Evolutionary conservation across 2,329 filamentous ascomycete species (phyloP), one percentile per base, ranked within the genome.

Genomic region (Alternaria sp.): DNA sequence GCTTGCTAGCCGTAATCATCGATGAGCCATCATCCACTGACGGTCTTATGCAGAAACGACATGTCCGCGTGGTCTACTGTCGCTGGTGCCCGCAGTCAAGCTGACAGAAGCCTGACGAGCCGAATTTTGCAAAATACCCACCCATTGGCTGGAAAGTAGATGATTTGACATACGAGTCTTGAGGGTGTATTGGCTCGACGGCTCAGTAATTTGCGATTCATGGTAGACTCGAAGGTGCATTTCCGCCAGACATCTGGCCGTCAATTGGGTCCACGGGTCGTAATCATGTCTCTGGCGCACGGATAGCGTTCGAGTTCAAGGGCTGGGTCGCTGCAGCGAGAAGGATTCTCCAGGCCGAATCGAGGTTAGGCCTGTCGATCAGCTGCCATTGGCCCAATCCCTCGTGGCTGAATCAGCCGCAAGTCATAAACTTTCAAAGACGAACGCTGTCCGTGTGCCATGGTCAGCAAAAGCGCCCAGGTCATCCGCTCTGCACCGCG

Each of bases 261-360:
- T 41, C 25, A n/a, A 30, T 52, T 52, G 50, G 50, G 36, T 41
- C 30, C 32, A 14, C 32, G 32, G 32, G 50, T 38, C 36, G 50
- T 14, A 38, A 52, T 38, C 40, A 48, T 45, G 27, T 48, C 49
- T 53, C 25, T 49, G 28, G 45, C 32, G 59, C 54, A 52, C 59
- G 46, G 54, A 51, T 48, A 32, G 56, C 36, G 56, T 58, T 58
- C 56, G 56, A 58, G 32, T 52, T 28, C 16, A 46, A n/a, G 53
- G 38, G 30, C 25, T 44, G 38, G 52, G 38, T 32, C 18, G 40
- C 53, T 48, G 46, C 54, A 56, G 41, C 45, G 38, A 54, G 56
- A 64, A 67, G 65, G 60, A 62, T 63, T 67, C 27, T 41, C 49
- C 34, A 48, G 45, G 56, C 55, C 57, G 46, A 58, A 60, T 62